Conservation (phyloP, 768 basidiomycete genomes). For the Austroboletus festivus region DNA sequence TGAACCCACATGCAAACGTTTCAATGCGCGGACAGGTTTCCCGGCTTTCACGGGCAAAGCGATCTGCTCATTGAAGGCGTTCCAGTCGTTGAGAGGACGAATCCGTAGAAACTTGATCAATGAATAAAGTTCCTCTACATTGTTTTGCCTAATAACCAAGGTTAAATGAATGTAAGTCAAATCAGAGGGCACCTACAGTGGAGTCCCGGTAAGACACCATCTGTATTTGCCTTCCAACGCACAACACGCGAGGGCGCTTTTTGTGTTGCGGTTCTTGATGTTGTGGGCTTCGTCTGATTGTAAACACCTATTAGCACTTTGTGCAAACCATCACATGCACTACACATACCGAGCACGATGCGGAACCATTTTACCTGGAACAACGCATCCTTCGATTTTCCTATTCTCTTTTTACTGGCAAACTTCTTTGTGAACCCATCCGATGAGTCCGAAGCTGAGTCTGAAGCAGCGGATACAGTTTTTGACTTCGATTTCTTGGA, state of each 20-base stretch:
- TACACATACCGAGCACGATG: conserved; percentile 72
- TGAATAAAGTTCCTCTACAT: conserved; percentile 84
- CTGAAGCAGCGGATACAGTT: conserved; percentile 24
- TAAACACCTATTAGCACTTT: no score
- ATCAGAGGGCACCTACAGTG: conserved; percentile 44
- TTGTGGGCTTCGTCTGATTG: conserved; percentile 87
- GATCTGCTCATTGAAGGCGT: conserved; percentile 76
- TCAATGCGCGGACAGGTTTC: conserved; percentile 66
- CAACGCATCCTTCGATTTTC: conserved; percentile 58
- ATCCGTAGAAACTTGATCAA: conserved; percentile 86
- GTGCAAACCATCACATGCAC: not conserved
- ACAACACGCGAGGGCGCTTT: conserved; percentile 75
- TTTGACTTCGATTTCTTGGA: conserved; percentile 39
- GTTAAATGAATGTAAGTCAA: not conserved
- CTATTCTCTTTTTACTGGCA: conserved; percentile 41
- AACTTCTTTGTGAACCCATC: conserved; percentile 38
- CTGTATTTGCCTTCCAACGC: conserved; percentile 73
- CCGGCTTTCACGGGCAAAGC: conserved; percentile 75
- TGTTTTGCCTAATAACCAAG: conserved; percentile 66
- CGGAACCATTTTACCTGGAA: conserved; percentile 82
- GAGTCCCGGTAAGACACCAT: conserved; percentile 88
- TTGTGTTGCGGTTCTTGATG: conserved; percentile 84
- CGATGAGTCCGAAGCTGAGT: conserved; percentile 36
- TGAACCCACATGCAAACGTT: conserved; percentile 66
- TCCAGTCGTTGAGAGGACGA: conserved; percentile 77